Base-by-base conservation (phyloP, 129 eudicot genomes). In the Heracleum sosnowskyi region DNA sequence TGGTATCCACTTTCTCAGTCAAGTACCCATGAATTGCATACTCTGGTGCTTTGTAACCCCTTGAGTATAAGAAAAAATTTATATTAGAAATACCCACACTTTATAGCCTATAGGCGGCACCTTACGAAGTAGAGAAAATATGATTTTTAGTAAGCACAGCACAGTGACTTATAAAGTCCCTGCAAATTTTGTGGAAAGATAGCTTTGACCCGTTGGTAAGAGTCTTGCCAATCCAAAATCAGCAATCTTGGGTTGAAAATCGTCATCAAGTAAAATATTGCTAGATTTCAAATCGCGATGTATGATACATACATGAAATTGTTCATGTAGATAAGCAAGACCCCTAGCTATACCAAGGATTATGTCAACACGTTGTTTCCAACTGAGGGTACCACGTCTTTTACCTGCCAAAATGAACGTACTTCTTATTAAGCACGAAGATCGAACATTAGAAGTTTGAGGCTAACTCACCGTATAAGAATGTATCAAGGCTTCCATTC, bases 311-410 rank as follows among this genome's bases (percentile, higher is more conserved):
- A 87, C 91, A 63, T 90, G 91, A 72, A 83, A 90, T 45, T 90
- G 88, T 40, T 90, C 95, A 28, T 86, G 95, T 77, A 90, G 82
- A 84, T 90, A 90, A 33, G 95, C 95, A 80, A 90, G 88, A 47
- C 95, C 91, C 24, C 90, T 82, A 34, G 95, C 91, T 73, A 85
- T 85, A 35, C 95, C 95, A 76, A 80, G 82, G 41, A 90, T 87
- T 69, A 90, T 85, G 29, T 85, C 90, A 80, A 81, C 80, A 68
- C 95, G 83, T 34, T 90, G 90, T 78, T 70, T 87, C 95, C 95
- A 90, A 76, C 55, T 83, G 36, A 90, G 88, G 11, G 64, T 76
- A 39, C 77, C 79, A 42, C 79, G 76, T 73, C 78, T 87, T 5
- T 87, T 85, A 26, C 95, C 95, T 89, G 82, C 64, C 64, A 24